Base-by-base conservation (phyloP, 208 protist species). In the Trichomonas vaginalis region DNA sequence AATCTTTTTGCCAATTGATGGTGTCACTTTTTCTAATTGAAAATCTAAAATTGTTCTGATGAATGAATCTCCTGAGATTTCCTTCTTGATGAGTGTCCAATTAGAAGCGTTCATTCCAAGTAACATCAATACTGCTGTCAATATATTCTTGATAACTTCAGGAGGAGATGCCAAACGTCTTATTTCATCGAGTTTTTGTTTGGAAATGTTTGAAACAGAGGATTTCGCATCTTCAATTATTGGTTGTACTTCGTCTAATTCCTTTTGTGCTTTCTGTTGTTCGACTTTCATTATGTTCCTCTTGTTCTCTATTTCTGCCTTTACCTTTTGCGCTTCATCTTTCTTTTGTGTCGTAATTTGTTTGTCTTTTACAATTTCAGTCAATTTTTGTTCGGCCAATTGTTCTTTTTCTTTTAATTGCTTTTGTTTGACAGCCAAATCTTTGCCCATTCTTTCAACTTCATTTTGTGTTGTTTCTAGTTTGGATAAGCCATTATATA, bases 101-200 rank as follows among this genome's bases (percentile, higher is more conserved):
- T 99, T 98, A 4, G 45, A 97, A 96, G 96, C 96, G 96, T 83
- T 96, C 92, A 62, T 96, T 49, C 96, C 95, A 32, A 98, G 79
- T 90, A 98, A 62, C 35, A 97, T 95, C 39, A 96, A 90, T 14
- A 98, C 97, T 61, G 97, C 90, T 96, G 97, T 96, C 37, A 98
- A 95, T 42, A 98, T 97, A 32, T 98, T 97, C 97, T 99, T 98
- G 62, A 99, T 98, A 96, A 98, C 98, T 46, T 96, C 97, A 39
- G 99, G 99, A 86, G 99, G 99, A 47, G 97, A 99, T 32, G 97
- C 97, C 95, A 99, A 98, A 40, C 97, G 97, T 79, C 98, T 98
- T n/a, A 99, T 98, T 97, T 99, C 99, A 40, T 98, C 98, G 45
- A 99, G 97, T 96, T 99, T 98, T 96, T 98, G 97, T 56, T 98